phyloP scores from a whole-genome alignment of 495 filamentous ascomycete species.

The Neurospora sp. region DNA sequence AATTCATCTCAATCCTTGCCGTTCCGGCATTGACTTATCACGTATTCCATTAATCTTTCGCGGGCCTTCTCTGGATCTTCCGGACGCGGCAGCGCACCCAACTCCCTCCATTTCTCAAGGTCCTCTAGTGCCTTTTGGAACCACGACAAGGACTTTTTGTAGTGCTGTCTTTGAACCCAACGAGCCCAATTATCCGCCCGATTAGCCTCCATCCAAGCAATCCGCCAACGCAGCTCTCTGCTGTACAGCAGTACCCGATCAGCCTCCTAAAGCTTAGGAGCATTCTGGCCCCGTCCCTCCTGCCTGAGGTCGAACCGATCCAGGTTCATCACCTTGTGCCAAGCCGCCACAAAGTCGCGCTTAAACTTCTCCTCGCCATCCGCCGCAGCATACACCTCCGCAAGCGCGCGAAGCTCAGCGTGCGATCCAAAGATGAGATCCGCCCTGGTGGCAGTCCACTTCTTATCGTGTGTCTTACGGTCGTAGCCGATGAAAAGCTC shows the following conservation, averaged over 20 bases:
- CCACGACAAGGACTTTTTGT: neutral
- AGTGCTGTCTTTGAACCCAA: neutral
- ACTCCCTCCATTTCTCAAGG: neutral
- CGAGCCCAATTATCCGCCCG: neutral
- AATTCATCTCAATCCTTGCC: neutral
- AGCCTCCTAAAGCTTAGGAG: neutral
- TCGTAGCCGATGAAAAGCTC: constrained; percentile 54
- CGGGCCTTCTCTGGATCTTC: neutral
- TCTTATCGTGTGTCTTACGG: constrained; percentile 55
- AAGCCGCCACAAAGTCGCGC: constrained; percentile 59
- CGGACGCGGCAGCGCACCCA: neutral
- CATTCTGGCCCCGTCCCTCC: neutral
- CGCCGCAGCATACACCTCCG: constrained; percentile 52
- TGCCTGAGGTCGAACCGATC: constrained; percentile 51
- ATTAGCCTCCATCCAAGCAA: neutral
- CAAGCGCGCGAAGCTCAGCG: constrained; percentile 55
- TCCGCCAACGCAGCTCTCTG: neutral
- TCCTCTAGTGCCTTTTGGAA: neutral
- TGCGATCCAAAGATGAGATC: constrained; percentile 64
- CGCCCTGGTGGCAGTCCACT: constrained; percentile 57
- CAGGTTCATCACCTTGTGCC: constrained; percentile 62
- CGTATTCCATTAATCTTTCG: neutral
- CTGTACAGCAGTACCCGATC: neutral
- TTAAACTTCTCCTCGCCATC: constrained; percentile 51
- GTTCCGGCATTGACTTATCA: neutral